phyloP scores from a whole-genome alignment of 192 early-diverging fungal species.

The Backusella morwellensis region DNA sequence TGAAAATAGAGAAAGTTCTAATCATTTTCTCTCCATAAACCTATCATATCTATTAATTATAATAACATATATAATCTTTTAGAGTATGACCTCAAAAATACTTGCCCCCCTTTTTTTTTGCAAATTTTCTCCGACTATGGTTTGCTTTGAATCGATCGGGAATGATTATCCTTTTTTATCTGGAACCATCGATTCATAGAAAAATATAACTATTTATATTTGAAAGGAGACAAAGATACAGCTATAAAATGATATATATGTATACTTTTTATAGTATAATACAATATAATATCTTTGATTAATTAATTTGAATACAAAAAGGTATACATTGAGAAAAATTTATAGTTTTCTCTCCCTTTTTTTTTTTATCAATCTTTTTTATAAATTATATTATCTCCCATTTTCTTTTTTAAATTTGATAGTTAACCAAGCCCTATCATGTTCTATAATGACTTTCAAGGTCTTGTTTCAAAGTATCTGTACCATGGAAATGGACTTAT shows the following conservation, averaged over 20 bases:
- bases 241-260: background rate
- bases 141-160: background rate
- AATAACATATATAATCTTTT: background rate
- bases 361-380: background rate
- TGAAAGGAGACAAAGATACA: background rate
- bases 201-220: background rate
- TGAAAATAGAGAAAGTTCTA: background rate
- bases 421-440: too few species aligned
- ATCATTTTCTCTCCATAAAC: background rate
- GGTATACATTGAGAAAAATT: background rate
- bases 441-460: too few species aligned
- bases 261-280: background rate
- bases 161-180: background rate
- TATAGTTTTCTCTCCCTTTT: background rate
- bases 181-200: background rate
- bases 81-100: background rate
- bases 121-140: background rate
- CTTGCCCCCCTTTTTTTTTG: background rate
- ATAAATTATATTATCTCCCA: background rate
- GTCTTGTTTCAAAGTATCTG: background rate
- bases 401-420: too few species aligned
- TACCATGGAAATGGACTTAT: background rate
- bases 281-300: too few species aligned
- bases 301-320: too few species aligned
- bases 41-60: background rate